Percentiles rank a stretch among this genome's conserved stretches.
Conservation (phyloP, 148 eudicot species). For the Beta vulgaris region DNA sequence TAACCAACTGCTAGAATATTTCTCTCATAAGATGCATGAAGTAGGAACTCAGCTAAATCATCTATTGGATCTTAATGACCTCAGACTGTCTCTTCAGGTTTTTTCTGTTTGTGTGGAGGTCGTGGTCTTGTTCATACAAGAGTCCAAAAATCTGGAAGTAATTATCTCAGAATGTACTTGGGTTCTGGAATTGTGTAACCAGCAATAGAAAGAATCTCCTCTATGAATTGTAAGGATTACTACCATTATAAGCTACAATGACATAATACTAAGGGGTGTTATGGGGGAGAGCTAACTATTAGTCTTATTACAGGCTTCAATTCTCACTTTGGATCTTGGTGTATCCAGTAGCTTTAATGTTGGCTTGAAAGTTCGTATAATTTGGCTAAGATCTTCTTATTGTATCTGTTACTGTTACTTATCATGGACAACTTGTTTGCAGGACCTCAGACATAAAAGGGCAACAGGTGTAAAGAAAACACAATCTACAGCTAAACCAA, state of each 20-base stretch:
- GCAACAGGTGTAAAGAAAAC: constrained; percentile 20
- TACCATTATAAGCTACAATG: background rate
- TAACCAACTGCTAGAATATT: background rate
- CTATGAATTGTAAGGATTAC: constrained; percentile 21
- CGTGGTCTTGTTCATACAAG: constrained; percentile 12
- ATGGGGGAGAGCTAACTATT: background rate
- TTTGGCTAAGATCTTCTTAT: background rate
- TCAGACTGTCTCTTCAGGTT: constrained; percentile 18
- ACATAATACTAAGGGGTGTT: background rate
- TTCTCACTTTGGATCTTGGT: background rate
- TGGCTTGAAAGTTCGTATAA: too few relatives aligned
- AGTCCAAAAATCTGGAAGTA: constrained; percentile 11
- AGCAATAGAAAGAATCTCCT: constrained; percentile 11
- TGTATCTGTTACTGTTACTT: background rate
- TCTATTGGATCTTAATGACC: constrained; percentile 12
- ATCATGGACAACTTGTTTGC: background rate
- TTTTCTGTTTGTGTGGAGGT: constrained; percentile 11
- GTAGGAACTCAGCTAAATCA: background rate
- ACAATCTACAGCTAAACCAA: constrained; percentile 11
- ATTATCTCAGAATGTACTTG: too few relatives aligned
- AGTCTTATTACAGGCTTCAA: background rate
- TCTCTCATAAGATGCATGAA: background rate
- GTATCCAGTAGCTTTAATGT: background rate
- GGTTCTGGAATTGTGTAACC: constrained; percentile 13
- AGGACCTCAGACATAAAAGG: constrained; percentile 21